These are phyloP conservation scores for Phytophthora pluvialis DNA, from an alignment of 352 stramenopile genomes.

Conservation along the genomic window DNA sequence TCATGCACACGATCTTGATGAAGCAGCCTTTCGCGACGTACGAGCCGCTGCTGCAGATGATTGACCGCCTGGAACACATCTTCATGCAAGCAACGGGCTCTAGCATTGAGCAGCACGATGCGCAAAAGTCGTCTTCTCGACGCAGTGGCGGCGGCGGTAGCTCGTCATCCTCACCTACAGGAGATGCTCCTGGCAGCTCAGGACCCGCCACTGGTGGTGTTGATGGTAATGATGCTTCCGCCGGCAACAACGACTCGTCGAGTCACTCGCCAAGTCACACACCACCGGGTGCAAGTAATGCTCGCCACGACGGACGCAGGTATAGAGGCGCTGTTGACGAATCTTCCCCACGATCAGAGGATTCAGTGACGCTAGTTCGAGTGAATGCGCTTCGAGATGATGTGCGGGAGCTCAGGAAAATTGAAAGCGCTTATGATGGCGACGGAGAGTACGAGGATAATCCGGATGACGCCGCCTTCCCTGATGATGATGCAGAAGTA, in stretches of 20 bases:
- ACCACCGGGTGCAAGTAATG: constrained; percentile 29
- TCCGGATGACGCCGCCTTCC: constrained; percentile 51
- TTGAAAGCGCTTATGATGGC: constrained; percentile 72
- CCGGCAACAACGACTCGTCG: constrained; percentile 21
- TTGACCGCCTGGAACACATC: constrained; percentile 86
- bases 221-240: constrained; percentile 15
- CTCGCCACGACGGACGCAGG: constrained; percentile 28
- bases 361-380: constrained; percentile 70
- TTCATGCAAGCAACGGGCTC: constrained; percentile 89
- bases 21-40: constrained; percentile 90
- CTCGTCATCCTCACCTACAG: constrained; percentile 36
- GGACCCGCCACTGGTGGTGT: constrained; percentile 5
- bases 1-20: constrained; percentile 91
- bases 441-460: constrained; percentile 76
- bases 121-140: constrained; percentile 52
- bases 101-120: constrained; percentile 87
- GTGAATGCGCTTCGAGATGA: constrained; percentile 82
- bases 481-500: constrained; percentile 37
- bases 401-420: constrained; percentile 70
- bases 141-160: constrained; percentile 40
- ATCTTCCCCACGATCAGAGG: constrained; percentile 52
- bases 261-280: constrained; percentile 44
- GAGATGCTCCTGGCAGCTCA: constrained; percentile 14
- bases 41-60: constrained; percentile 85
- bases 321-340: constrained; percentile 37